These are phyloP conservation scores for Puccinia triticina DNA, from an alignment of 1,284 basidiomycete species.

Conservation along the genomic window DNA sequence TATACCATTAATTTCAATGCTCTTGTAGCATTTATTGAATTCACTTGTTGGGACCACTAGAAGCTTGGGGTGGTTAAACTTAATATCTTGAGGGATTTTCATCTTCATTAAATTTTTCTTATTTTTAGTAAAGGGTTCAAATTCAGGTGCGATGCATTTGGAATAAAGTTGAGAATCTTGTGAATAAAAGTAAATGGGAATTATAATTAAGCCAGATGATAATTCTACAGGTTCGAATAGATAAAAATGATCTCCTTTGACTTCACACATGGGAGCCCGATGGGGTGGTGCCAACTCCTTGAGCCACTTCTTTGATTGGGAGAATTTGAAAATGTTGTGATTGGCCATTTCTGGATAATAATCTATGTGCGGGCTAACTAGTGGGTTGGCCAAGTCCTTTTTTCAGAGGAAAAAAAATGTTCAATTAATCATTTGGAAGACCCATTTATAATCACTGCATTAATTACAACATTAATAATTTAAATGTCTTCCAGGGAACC, in stretches of 20 bases:
- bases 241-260: neutral
- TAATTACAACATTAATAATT: too few species aligned
- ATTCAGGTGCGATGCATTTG: too few species aligned
- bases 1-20: neutral
- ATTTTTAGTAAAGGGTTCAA: neutral
- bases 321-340: neutral
- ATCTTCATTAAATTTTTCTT: neutral
- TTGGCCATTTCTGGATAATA: neutral
- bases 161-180: neutral
- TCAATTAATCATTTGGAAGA: too few species aligned
- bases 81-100: neutral
- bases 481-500: neutral
- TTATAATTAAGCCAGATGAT: neutral
- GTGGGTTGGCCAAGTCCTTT: too few species aligned
- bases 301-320: neutral
- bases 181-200: slow-evolving; percentile 3
- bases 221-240: neutral
- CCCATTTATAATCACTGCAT: too few species aligned
- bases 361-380: neutral
- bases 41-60: neutral
- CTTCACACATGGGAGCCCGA: neutral
- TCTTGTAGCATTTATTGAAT: neutral
- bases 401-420: neutral
- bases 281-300: neutral
- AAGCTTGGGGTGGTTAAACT: neutral